Conservation (phyloP, 352 stramenopile species). For the Globisporangium megalacanthum region DNA sequence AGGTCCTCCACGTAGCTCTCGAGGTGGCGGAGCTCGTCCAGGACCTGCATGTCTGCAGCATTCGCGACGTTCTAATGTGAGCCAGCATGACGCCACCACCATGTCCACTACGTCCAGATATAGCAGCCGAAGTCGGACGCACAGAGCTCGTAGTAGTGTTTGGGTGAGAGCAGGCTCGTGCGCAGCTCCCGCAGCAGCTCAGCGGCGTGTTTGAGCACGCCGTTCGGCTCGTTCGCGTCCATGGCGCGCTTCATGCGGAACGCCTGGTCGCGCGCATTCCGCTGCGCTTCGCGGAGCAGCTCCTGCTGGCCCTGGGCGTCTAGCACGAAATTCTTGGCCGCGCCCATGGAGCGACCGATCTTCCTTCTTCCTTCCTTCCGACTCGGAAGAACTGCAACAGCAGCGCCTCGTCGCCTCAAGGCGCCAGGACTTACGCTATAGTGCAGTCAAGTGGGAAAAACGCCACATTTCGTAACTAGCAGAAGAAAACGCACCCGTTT, state of each 20-base stretch:
- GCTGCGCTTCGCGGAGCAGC: slow-evolving; percentile 69
- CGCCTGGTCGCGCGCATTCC: slow-evolving; percentile 63
- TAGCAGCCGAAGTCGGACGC: slow-evolving; percentile 24
- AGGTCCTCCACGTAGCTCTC: slow-evolving; percentile 93
- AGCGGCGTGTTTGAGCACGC: slow-evolving; percentile 74
- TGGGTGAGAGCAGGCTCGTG: slow-evolving; percentile 91
- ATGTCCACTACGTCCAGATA: background rate
- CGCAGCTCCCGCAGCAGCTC: slow-evolving; percentile 84
- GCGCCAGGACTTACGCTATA: no score
- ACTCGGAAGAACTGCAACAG: no score
- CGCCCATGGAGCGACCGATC: slow-evolving; percentile 5
- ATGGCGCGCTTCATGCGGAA: slow-evolving; percentile 86
- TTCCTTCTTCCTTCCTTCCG: slow-evolving; percentile 5
- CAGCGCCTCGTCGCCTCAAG: no score
- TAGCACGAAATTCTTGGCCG: slow-evolving; percentile 35
- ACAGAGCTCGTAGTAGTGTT: slow-evolving; percentile 99
- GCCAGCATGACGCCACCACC: background rate
- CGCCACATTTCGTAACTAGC: no score
- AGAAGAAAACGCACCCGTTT: no score
- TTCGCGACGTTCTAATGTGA: background rate
- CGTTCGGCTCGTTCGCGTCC: slow-evolving; percentile 62
- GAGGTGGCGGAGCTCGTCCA: slow-evolving; percentile 93
- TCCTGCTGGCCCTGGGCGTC: slow-evolving; percentile 62
- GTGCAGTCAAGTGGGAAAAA: no score
- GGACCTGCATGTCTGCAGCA: slow-evolving; percentile 69